Evolutionary conservation across 257 asterid species (phyloP), one percentile per base, ranked within the genome.

Genomic region (Cynanchum wilfordii): DNA sequence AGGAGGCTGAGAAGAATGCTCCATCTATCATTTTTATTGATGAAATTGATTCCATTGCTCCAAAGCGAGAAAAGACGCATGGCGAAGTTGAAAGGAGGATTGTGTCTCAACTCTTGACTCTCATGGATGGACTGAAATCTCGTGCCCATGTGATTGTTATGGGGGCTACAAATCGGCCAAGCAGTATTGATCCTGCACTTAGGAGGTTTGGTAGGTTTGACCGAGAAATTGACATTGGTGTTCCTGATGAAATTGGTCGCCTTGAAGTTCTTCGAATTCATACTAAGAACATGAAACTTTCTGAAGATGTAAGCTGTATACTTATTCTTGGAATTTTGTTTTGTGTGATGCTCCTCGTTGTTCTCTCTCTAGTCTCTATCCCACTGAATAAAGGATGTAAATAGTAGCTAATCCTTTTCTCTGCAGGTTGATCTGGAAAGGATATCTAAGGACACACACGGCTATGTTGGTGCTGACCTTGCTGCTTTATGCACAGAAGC

Each of bases 401-500:
- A 9, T 33, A 69, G 10, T 10, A 27, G 20, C 33, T 25, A 8
- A 27, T 20, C 15, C 33, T 19, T 2, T 58, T 59, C 42, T 29
- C 12, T 76, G 81, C 84, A 86, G 90, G 90, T 86, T 67, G 88
- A 86, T 72, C 62, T 86, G 60, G 90, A 86, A 77, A 82, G 81
- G 75, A 84, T 84, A 49, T 49, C 88, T 36, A 84, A 86, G 57
- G 83, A 84, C 57, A 84, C 88, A 7, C 88, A 86, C 29, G 90
- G 90, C 5, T 84, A 84, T 69, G 90, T 84, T 69, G 90, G 88
- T 55, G 88, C 90, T 59, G 90, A 86, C 59, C 86, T 86, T 71
- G 90, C 90, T 38, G 90, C 90, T 68, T 86, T 86, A 47, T 86
- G 90, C 81, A 86, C 90, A 2, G 90, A 86, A 82, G 88, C 90